These are phyloP conservation scores for Amaranthus palmeri DNA, from an alignment of 148 eudicot genomes.

Conservation along the genomic window DNA sequence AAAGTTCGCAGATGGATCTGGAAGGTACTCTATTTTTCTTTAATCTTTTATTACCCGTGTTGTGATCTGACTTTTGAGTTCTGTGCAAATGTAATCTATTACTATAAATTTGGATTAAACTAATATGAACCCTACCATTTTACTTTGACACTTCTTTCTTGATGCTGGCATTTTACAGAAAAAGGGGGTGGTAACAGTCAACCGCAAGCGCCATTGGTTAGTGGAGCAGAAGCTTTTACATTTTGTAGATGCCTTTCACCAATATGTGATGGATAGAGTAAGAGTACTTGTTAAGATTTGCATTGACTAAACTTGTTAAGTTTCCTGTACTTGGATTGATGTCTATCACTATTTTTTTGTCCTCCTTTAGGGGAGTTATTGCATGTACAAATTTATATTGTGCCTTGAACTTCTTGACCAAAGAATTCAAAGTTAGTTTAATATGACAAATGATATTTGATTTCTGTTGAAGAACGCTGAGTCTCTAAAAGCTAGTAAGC, in stretches of 20 bases:
- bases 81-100: not conserved
- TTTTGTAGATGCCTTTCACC: conserved; percentile 99
- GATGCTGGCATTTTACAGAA: conserved; percentile 38
- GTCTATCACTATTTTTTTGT: not conserved
- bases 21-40: conserved; percentile 55
- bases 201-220: conserved; percentile 72
- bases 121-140: not conserved
- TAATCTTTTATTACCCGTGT: not conserved
- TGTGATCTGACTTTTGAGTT: not conserved
- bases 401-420: not conserved
- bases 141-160: not conserved
- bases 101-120: no score
- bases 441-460: not conserved
- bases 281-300: conserved; percentile 22
- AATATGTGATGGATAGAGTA: conserved; percentile 99
- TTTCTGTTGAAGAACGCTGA: not conserved
- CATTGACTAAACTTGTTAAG: not conserved
- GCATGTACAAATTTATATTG: not conserved
- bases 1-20: conserved; percentile 96
- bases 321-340: not conserved
- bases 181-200: conserved; percentile 51
- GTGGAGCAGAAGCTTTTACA: conserved; percentile 94
- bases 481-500: not conserved
- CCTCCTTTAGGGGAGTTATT: not conserved
- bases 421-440: not conserved